Conservation (phyloP, 768 basidiomycete genomes). For the Galerina marginata region DNA sequence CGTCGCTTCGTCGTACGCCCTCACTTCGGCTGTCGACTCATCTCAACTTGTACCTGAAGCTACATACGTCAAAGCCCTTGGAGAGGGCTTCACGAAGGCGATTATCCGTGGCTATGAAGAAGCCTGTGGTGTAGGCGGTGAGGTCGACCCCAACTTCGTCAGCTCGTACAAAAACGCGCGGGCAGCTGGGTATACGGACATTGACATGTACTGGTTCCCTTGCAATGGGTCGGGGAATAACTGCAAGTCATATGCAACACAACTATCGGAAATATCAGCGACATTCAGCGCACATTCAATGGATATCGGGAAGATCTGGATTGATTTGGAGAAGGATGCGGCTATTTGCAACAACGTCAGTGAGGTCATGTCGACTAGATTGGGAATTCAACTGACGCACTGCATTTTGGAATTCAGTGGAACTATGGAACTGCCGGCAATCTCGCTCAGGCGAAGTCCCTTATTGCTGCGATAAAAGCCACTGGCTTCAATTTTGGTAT, state of each 20-base stretch:
- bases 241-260: conserved; percentile 23
- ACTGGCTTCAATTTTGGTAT: conserved; percentile 24
- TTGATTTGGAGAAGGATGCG: conserved; percentile 26
- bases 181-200: conserved; percentile 22
- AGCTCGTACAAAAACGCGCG: conserved; percentile 23
- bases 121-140: conserved; percentile 22
- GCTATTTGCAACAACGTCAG: conserved; percentile 23
- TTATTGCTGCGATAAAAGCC: conserved; percentile 23
- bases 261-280: conserved; percentile 15
- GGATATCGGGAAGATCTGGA: conserved; percentile 25
- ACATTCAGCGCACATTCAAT: conserved; percentile 22
- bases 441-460: conserved; percentile 17
- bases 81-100: conserved; percentile 27
- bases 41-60: conserved; percentile 20
- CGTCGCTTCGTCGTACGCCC: conserved; percentile 17
- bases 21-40: conserved; percentile 22
- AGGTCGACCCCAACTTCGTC: conserved; percentile 28
- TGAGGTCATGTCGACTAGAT: background rate
- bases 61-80: conserved; percentile 17
- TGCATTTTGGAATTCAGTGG: conserved; percentile 13
- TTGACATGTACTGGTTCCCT: conserved; percentile 27
- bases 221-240: conserved; percentile 24
- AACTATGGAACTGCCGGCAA: conserved; percentile 24
- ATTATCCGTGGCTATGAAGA: conserved; percentile 26
- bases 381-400: background rate